phyloP scores from a whole-genome alignment of 495 filamentous ascomycete species.

The Penicillium chermesinum region DNA sequence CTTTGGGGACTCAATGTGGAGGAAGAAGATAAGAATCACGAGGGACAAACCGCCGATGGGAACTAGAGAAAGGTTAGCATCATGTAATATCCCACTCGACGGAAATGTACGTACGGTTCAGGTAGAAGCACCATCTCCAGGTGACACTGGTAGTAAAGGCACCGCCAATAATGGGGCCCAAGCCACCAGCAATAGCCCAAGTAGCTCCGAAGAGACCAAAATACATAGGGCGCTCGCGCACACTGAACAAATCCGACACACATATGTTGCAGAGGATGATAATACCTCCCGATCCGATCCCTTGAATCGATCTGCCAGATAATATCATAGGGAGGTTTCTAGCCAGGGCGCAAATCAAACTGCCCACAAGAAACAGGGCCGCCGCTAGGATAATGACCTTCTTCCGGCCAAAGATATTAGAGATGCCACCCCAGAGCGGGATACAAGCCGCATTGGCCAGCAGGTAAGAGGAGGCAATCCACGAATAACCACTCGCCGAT shows the following conservation, averaged over 20 bases:
- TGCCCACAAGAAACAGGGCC: constrained; percentile 69
- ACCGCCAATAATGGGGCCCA: constrained; percentile 74
- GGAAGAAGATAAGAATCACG: constrained; percentile 60
- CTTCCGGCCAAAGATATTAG: constrained; percentile 85
- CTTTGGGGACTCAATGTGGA: constrained; percentile 70
- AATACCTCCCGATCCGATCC: constrained; percentile 77
- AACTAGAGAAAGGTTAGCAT: constrained; percentile 29
- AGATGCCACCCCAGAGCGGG: constrained; percentile 77
- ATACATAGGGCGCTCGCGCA: constrained; percentile 61
- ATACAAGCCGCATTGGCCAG: constrained; percentile 64
- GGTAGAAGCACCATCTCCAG: constrained; percentile 62
- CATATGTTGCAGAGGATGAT: constrained; percentile 76
- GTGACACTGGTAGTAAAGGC: constrained; percentile 61
- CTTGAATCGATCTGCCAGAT: constrained; percentile 71
- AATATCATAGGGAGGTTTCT: constrained; percentile 70
- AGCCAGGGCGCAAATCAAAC: constrained; percentile 64
- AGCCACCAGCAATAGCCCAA: constrained; percentile 69
- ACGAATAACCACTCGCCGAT: constrained; percentile 63
- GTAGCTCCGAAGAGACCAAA: constrained; percentile 61
- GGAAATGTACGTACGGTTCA: constrained; percentile 48
- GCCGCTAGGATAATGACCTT: constrained; percentile 69
- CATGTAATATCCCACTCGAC: neutral
- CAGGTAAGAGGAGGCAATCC: constrained; percentile 69
- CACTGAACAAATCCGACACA: constrained; percentile 75
- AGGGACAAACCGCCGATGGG: constrained; percentile 70